These are phyloP conservation scores for Verbascum thapsus DNA, from an alignment of 257 asterid species.

Conservation along the genomic window DNA sequence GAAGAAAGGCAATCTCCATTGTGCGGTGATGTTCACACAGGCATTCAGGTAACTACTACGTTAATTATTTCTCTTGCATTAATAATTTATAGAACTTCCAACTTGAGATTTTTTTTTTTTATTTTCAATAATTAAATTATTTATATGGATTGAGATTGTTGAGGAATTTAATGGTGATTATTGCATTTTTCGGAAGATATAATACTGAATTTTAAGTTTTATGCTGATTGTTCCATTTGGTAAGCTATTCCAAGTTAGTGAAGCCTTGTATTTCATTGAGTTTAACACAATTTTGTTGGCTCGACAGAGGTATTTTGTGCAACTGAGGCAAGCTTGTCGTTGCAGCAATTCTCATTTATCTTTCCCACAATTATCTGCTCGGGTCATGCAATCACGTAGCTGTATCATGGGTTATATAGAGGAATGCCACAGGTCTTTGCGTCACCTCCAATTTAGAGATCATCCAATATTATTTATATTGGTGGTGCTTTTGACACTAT, in stretches of 20 bases:
- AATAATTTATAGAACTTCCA: neutral
- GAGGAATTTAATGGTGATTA: slow-evolving; percentile 3
- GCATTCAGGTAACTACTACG: slow-evolving; percentile 35
- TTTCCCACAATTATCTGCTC: slow-evolving; percentile 21
- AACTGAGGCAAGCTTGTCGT: slow-evolving; percentile 27
- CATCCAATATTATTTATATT: slow-evolving; percentile 25
- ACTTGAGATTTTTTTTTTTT: neutral
- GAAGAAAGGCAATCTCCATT: slow-evolving; percentile 34
- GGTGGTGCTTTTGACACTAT: slow-evolving; percentile 27
- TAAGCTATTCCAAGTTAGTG: neutral
- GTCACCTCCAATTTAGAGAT: slow-evolving; percentile 25
- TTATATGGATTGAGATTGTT: slow-evolving; percentile 14
- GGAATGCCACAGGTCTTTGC: slow-evolving; percentile 26
- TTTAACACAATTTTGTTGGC: neutral
- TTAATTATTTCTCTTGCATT: slow-evolving; percentile 2
- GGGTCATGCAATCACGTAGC: slow-evolving; percentile 23
- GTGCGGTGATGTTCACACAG: slow-evolving; percentile 10
- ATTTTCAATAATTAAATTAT: neutral
- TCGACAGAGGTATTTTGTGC: slow-evolving; percentile 31
- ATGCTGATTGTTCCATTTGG: too few relatives aligned
- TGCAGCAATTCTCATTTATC: slow-evolving; percentile 5
- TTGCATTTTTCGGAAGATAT: neutral
- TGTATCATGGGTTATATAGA: slow-evolving; percentile 30
- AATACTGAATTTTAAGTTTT: neutral
- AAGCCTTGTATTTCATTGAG: neutral